Conservation (phyloP, 2,329 filamentous ascomycete genomes). For the Septoria linicola region DNA sequence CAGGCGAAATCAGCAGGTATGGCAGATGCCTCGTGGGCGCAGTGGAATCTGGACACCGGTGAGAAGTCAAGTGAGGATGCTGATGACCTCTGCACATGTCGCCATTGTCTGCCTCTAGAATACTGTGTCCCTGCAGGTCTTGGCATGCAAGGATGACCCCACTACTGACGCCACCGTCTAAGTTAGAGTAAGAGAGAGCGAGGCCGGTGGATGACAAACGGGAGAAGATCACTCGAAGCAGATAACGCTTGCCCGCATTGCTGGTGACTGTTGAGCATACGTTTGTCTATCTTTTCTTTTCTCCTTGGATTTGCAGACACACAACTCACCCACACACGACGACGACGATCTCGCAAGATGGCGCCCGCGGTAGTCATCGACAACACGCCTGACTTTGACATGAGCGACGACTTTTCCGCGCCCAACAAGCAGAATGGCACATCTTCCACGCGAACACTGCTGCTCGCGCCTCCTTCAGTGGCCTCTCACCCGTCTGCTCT, state of each 20-base stretch:
- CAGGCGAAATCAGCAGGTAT: too few relatives aligned
- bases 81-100: neutral
- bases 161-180: too few relatives aligned
- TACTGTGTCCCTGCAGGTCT: too few relatives aligned
- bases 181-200: too few relatives aligned
- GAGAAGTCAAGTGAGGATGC: too few relatives aligned
- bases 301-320: neutral
- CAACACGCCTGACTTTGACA: slow-evolving; percentile 40
- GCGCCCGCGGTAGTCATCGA: slow-evolving; percentile 43
- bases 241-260: too few relatives aligned
- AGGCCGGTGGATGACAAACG: too few relatives aligned
- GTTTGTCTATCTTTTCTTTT: neutral
- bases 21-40: too few relatives aligned
- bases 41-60: too few relatives aligned
- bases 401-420: slow-evolving; percentile 27
- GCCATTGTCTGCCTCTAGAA: neutral
- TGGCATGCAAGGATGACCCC: too few relatives aligned
- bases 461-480: slow-evolving; percentile 87
- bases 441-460: slow-evolving; percentile 62
- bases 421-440: slow-evolving; percentile 27
- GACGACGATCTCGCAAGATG: slow-evolving; percentile 34
- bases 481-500: slow-evolving; percentile 80
- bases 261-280: too few relatives aligned
- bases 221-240: too few relatives aligned
- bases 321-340: neutral